A percentile compares a stretch with the other conserved stretches of the same genome.
Evolutionary conservation across 352 stramenopile genomes (phyloP).

Genomic region (Phytophthora colocasiae): DNA sequence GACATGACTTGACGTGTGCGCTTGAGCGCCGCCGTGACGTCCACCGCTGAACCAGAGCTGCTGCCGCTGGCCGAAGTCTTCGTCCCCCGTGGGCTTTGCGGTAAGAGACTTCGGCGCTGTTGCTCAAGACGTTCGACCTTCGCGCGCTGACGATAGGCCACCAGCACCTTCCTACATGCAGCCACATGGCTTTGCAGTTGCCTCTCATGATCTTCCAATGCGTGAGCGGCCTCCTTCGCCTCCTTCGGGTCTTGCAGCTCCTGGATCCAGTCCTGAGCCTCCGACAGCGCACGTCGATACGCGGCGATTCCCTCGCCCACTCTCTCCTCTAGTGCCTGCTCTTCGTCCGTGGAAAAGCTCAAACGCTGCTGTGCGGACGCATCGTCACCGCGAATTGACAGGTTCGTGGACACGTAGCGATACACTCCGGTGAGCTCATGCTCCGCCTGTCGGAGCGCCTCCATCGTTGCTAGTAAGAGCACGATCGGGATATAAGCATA

Average conservation of each 20-base stretch:
- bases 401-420: constrained; percentile 52
- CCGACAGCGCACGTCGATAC: constrained; percentile 43
- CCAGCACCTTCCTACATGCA: constrained; percentile 61
- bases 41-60: constrained; percentile 48
- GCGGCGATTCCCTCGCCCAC: constrained; percentile 53
- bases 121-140: constrained; percentile 68
- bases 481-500: too few relatives aligned
- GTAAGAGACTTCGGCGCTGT: constrained; percentile 54
- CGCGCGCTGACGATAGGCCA: constrained; percentile 68
- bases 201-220: constrained; percentile 38
- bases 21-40: constrained; percentile 71
- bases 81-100: constrained; percentile 22
- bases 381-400: constrained; percentile 24
- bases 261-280: constrained; percentile 51
- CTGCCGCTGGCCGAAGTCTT: constrained; percentile 4
- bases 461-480: constrained; percentile 27
- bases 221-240: constrained; percentile 27
- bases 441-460: constrained; percentile 53
- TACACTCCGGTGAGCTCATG: constrained; percentile 50
- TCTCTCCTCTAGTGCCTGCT: constrained; percentile 66
- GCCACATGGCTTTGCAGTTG: constrained; percentile 48
- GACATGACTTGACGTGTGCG: constrained; percentile 75
- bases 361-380: constrained; percentile 36
- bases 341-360: constrained; percentile 62
- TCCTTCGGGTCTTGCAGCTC: constrained; percentile 49